Evolutionary conservation across 1,284 basidiomycete species (phyloP).

Genomic region (Fomitiporia mediterranea): DNA sequence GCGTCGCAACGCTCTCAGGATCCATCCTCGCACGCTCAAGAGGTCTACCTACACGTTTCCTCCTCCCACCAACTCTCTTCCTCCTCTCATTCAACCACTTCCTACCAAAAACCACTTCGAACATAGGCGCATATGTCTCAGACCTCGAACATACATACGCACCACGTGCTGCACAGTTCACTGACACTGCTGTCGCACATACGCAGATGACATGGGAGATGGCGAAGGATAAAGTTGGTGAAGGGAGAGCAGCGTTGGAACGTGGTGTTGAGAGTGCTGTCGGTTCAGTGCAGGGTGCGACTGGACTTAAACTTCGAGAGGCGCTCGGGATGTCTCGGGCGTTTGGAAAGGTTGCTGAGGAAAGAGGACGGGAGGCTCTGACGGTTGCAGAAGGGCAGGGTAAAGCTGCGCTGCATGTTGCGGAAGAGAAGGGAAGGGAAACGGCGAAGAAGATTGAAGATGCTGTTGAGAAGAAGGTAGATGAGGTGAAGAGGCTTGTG

Average conservation of each 20-base stretch:
- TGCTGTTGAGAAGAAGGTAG: constrained; percentile 8
- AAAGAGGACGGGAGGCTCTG: constrained; percentile 25
- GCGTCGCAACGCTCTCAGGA: constrained; percentile 81
- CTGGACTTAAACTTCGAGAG: constrained; percentile 68
- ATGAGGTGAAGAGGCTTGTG: constrained; percentile 16
- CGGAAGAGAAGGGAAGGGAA: constrained; percentile 26
- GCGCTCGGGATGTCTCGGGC: constrained; percentile 43
- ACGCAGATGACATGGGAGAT: constrained; percentile 53
- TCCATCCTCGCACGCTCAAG: constrained; percentile 83
- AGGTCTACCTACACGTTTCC: constrained; percentile 54
- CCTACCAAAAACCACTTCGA: constrained; percentile 72
- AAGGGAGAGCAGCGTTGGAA: constrained; percentile 40
- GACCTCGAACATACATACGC: constrained; percentile 68
- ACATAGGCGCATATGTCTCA: constrained; percentile 61
- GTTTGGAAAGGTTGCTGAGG: constrained; percentile 18
- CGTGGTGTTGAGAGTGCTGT: constrained; percentile 47
- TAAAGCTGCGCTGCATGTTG: constrained; percentile 2
- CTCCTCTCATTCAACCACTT: constrained; percentile 68
- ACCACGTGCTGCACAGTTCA: constrained; percentile 63
- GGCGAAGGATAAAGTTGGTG: constrained; percentile 39
- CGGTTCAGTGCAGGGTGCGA: constrained; percentile 58
- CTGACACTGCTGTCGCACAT: constrained; percentile 63
- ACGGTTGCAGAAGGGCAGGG: constrained; percentile 24
- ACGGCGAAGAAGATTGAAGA: constrained; percentile 16
- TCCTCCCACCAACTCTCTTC: constrained; percentile 69